These are phyloP conservation scores for Vigna radiata DNA, from an alignment of 306 rosid genomes.

Conservation along the genomic window DNA sequence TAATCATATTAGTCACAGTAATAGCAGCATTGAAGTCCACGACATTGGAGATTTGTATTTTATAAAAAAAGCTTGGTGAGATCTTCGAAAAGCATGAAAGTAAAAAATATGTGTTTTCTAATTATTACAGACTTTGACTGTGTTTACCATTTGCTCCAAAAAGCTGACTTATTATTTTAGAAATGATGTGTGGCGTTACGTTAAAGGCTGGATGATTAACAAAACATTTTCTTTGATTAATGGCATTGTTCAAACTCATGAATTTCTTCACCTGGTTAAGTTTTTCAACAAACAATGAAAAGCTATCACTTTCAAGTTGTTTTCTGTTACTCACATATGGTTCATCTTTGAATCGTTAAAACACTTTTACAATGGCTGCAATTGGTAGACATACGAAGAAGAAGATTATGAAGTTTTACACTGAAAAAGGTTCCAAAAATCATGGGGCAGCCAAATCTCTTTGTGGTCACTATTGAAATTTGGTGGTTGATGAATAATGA, in stretches of 20 bases:
- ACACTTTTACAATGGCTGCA: background rate
- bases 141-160: background rate
- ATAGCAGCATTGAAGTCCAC: background rate
- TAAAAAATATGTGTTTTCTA: background rate
- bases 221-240: background rate
- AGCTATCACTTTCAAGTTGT: background rate
- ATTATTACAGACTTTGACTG: background rate
- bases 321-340: background rate
- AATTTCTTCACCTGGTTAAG: background rate
- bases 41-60: background rate
- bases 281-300: background rate
- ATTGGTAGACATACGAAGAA: background rate
- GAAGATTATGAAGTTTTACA: background rate
- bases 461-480: conserved; percentile 28
- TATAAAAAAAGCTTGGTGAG: background rate
- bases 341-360: background rate
- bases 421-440: background rate
- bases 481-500: conserved; percentile 44
- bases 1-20: background rate
- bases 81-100: background rate
- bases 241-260: background rate
- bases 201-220: no score
- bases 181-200: no score
- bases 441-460: conserved; percentile 4
- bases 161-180: background rate